Evolutionary conservation across 306 rosid species (phyloP).

Genomic region (Alnus rubra): DNA sequence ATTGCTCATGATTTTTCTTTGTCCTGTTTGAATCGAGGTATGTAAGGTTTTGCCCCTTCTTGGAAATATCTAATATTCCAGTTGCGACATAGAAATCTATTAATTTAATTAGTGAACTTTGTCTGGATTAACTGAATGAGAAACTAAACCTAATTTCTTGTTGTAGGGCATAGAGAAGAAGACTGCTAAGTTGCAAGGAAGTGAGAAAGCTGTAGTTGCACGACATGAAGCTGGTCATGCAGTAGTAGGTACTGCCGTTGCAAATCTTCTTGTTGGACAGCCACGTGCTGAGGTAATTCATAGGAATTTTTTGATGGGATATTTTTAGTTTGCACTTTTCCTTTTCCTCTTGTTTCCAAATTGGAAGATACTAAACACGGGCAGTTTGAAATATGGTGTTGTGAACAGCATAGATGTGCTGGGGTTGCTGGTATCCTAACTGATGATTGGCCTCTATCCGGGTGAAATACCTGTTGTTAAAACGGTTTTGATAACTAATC

Average conservation of each 20-base stretch:
- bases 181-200: slow-evolving; percentile 87
- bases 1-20: background rate
- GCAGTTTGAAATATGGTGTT: slow-evolving; percentile 23
- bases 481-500: background rate
- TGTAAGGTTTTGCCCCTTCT: background rate
- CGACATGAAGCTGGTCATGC: slow-evolving; percentile 99
- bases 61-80: background rate
- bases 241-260: slow-evolving; percentile 96
- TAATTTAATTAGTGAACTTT: background rate
- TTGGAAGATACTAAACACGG: slow-evolving; percentile 14
- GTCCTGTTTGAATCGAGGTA: background rate
- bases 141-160: slow-evolving; percentile 38
- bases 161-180: slow-evolving; percentile 96
- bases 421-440: background rate
- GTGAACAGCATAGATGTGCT: slow-evolving; percentile 19
- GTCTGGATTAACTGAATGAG: slow-evolving; percentile 17
- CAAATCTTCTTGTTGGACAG: slow-evolving; percentile 89
- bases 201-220: slow-evolving; percentile 95
- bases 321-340: background rate
- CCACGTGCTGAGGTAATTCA: slow-evolving; percentile 87
- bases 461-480: background rate
- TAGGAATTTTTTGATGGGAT: background rate
- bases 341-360: background rate
- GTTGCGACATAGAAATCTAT: background rate
- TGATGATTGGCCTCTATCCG: background rate